phyloP scores from a whole-genome alignment of 768 basidiomycete species.

The Royoungia palumana region DNA sequence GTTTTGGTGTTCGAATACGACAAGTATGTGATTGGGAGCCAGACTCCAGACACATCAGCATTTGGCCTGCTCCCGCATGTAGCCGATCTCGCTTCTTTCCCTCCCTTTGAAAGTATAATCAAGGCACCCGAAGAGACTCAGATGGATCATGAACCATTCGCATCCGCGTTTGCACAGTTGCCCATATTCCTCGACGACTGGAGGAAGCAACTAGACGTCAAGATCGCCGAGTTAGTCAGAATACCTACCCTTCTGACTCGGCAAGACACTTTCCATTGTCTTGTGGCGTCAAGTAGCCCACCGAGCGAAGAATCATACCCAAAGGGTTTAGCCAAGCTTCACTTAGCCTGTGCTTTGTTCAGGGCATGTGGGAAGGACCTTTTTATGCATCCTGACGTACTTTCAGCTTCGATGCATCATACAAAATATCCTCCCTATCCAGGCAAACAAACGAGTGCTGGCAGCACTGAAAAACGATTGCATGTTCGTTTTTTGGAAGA shows the following conservation, averaged over 20 bases:
- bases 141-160: neutral
- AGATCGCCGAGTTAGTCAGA: neutral
- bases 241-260: neutral
- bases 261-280: neutral
- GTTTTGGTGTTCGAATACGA: neutral
- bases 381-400: conserved; percentile 1
- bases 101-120: neutral
- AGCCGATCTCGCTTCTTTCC: neutral
- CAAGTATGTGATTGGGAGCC: neutral
- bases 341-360: conserved; percentile 8
- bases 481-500: neutral
- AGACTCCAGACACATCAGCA: neutral
- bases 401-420: neutral
- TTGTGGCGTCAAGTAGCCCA: neutral
- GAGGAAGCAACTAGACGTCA: conserved; percentile 3
- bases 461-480: neutral
- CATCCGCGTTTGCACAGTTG: conserved; percentile 4
- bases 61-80: conserved; percentile 1
- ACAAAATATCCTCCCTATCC: neutral
- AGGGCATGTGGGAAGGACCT: too few relatives aligned
- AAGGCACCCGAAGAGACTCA: neutral
- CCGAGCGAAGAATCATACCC: neutral
- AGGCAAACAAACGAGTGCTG: neutral
- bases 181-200: neutral
- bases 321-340: neutral